These are phyloP conservation scores for Crepidotus variabilis DNA, from an alignment of 768 basidiomycete genomes.

Conservation along the genomic window DNA sequence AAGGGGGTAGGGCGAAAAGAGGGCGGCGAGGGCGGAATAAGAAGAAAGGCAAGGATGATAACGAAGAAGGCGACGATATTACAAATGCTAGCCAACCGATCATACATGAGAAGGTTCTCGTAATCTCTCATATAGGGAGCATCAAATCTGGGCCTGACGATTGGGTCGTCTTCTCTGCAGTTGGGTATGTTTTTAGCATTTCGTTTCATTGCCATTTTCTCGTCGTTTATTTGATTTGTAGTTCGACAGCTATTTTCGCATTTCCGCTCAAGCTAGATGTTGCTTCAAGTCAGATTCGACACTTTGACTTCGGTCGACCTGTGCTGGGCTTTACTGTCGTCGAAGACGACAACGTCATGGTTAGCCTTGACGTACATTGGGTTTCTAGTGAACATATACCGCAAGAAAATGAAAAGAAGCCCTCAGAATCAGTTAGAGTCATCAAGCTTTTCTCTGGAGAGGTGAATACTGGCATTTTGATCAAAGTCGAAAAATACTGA, in stretches of 20 bases:
- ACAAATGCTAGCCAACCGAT: slow-evolving; percentile 16
- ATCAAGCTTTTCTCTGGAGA: slow-evolving; percentile 32
- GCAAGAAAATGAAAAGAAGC: slow-evolving; percentile 6
- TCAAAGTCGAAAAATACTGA: background rate
- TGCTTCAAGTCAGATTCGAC: slow-evolving; percentile 22
- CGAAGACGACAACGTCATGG: slow-evolving; percentile 36
- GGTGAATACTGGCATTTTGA: slow-evolving; percentile 25
- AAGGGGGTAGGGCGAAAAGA: slow-evolving; percentile 17
- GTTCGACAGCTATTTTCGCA: slow-evolving; percentile 67
- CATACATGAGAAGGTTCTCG: slow-evolving; percentile 39
- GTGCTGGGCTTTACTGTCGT: slow-evolving; percentile 53
- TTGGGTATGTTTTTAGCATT: slow-evolving; percentile 52
- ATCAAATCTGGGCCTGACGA: slow-evolving; percentile 30
- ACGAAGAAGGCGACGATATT: slow-evolving; percentile 1
- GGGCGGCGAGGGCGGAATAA: slow-evolving; percentile 4
- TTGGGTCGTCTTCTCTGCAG: slow-evolving; percentile 60
- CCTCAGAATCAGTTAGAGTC: slow-evolving; percentile 19
- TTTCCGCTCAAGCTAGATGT: slow-evolving; percentile 24
- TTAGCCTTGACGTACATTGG: slow-evolving; percentile 48
- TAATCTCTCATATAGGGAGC: slow-evolving; percentile 53
- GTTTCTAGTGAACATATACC: slow-evolving; percentile 10
- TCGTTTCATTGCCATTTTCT: background rate
- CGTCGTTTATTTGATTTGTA: slow-evolving; percentile 23
- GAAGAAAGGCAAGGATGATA: slow-evolving; percentile 9
- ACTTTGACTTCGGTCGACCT: slow-evolving; percentile 52